Conservation (phyloP, 139 green algal genomes). For the Volvox reticuliferus region DNA sequence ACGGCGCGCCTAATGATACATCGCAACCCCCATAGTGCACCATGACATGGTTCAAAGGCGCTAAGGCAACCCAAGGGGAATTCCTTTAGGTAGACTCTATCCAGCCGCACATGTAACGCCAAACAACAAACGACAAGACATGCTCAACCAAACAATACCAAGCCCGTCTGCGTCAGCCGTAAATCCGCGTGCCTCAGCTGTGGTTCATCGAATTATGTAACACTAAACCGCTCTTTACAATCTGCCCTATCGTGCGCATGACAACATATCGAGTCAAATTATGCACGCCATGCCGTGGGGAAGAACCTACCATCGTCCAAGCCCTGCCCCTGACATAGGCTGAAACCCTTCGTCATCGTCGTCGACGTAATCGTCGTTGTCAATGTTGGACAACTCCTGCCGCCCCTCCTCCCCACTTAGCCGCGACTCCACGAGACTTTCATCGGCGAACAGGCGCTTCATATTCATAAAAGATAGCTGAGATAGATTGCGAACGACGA, state of each 20-base stretch:
- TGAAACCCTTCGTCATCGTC: slow-evolving; percentile 36
- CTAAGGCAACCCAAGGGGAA: not conserved
- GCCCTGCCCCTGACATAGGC: not conserved
- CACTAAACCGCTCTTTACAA: not conserved
- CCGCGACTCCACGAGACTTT: slow-evolving; percentile 68
- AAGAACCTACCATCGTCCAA: slow-evolving; percentile 7
- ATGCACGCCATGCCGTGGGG: not conserved
- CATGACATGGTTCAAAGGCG: not conserved
- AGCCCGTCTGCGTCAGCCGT: not conserved
- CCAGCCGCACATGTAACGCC: not conserved
- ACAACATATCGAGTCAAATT: not conserved
- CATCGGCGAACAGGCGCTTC: slow-evolving; percentile 91
- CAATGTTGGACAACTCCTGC: not conserved
- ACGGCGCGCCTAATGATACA: slow-evolving; percentile 30
- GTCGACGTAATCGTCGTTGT: slow-evolving; percentile 15
- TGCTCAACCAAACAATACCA: slow-evolving; percentile 12
- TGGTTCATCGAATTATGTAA: not conserved
- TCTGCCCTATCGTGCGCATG: not conserved
- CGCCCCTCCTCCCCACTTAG: slow-evolving; percentile 1
- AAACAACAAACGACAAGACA: slow-evolving; percentile 10
- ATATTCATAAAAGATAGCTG: slow-evolving; percentile 93
- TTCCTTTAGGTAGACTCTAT: not conserved
- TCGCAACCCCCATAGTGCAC: not conserved
- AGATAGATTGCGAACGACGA: slow-evolving; percentile 88
- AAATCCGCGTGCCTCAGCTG: not conserved